Evolutionary conservation across 352 stramenopile genomes (phyloP).

Genomic region (Phytopythium mirpurense): DNA sequence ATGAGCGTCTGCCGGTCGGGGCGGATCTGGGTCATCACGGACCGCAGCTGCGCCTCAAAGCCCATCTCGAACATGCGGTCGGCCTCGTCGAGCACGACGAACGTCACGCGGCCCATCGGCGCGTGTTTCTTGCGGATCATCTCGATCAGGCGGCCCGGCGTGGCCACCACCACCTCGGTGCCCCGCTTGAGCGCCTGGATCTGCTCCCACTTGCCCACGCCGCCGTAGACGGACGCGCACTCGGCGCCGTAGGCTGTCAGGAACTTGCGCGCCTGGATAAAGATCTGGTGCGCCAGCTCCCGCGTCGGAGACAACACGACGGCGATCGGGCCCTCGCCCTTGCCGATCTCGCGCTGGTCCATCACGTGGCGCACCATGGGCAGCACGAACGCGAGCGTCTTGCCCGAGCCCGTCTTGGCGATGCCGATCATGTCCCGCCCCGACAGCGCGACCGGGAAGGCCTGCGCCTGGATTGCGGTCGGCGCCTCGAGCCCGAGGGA

Average conservation of each 20-base stretch:
- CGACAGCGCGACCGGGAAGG: constrained; percentile 75
- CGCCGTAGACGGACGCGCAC: constrained; percentile 73
- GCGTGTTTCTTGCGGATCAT: constrained; percentile 74
- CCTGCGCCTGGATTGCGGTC: constrained; percentile 77
- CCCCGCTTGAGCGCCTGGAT: constrained; percentile 70
- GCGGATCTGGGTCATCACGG: constrained; percentile 78
- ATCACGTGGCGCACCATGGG: constrained; percentile 91
- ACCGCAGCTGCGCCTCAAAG: constrained; percentile 78
- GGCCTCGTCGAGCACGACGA: constrained; percentile 86
- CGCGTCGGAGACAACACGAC: constrained; percentile 75
- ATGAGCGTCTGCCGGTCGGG: constrained; percentile 84
- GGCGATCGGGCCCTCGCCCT: constrained; percentile 74
- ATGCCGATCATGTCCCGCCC: constrained; percentile 82
- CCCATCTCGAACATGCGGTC: constrained; percentile 90
- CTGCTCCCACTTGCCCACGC: constrained; percentile 83
- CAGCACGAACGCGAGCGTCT: constrained; percentile 96
- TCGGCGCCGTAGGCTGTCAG: constrained; percentile 55
- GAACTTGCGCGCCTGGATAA: constrained; percentile 82
- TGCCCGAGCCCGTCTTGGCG: constrained; percentile 96
- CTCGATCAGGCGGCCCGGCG: constrained; percentile 76
- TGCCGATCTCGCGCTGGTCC: constrained; percentile 74
- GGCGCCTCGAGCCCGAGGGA: constrained; percentile 68
- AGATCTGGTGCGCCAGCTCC: constrained; percentile 85
- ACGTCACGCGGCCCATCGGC: constrained; percentile 67
- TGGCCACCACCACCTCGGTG: constrained; percentile 73